Evolutionary conservation across 805 yeast species (phyloP), one percentile per base, ranked within the genome.

Genomic region (Candida boidinii): DNA sequence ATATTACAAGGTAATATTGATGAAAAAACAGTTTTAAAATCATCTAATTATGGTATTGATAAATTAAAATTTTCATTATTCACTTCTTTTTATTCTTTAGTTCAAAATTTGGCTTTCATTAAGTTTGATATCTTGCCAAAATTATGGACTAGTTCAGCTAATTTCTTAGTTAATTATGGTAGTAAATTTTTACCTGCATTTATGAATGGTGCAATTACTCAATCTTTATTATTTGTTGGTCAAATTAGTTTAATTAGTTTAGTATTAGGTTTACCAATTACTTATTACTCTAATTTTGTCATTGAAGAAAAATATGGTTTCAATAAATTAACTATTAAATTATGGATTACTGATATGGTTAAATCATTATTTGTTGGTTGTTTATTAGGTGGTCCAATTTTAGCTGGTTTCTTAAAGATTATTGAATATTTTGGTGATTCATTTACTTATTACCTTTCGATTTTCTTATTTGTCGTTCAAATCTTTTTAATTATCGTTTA

Each of bases 221-320:
- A 82, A 44, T 78, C 94, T 24, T 60, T 87, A 35, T 70, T 76
- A 39, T 78, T 84, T 49, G 56, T 76, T 44, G 60, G 73, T 27
- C 64, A 66, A 17, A 62, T 73, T 46, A 61, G 75, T 21, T 34
- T 64, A 17, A 38, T 77, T 28, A 63, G 78, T 7, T 62, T 78
- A 3, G 31, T 85, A 3, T 37, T 76, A 20, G 64, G 73, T 3
- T 53, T 82, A 34, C 98, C 98, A 4, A 51, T 78, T 16, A 66
- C 77, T 8, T 77, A 81, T 54, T 88, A 87, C 58, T 64, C 71
- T 37, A 80, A 81, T 46, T 92, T 92, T 62, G 88, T 87, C 12
- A 66, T 92, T 45, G 98, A 92, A 60, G 95, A 90, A 54, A 75
- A 75, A 58, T 90, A 69, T 49, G 98, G 98, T 1, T 92, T 92